Evolutionary conservation across 1,139 yeast species (phyloP).

Genomic region (Debaryomyces subglobosus): DNA sequence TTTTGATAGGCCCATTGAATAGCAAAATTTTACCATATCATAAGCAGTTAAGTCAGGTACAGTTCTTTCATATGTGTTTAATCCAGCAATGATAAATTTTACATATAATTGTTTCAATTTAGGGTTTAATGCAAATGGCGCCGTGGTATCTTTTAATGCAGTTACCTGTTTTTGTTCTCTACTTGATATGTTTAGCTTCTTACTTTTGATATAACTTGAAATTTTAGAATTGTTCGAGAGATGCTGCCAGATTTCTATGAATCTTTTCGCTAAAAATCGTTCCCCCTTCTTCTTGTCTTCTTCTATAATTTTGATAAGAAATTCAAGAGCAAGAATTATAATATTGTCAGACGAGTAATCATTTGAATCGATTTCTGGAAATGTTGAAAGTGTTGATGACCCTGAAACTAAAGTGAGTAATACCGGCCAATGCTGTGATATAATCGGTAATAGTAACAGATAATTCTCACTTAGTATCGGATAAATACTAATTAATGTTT

Average conservation of each 20-base stretch:
- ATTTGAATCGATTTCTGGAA: constrained; percentile 5
- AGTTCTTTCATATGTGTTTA: constrained; percentile 32
- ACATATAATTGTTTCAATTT: constrained; percentile 20
- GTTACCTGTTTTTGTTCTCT: not conserved
- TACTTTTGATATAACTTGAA: not conserved
- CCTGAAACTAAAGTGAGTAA: constrained; percentile 24
- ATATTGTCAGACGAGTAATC: constrained; percentile 15
- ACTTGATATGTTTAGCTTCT: not conserved
- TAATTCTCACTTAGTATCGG: constrained; percentile 69
- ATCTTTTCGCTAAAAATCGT: constrained; percentile 36
- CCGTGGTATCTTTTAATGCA: not conserved
- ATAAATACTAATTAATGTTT: constrained; percentile 49
- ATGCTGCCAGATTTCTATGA: constrained; percentile 38
- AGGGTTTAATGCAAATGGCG: constrained; percentile 16
- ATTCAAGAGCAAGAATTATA: constrained; percentile 22
- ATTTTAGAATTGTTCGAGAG: constrained; percentile 8
- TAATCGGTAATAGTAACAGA: constrained; percentile 61
- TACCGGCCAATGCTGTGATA: constrained; percentile 71
- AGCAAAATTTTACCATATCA: constrained; percentile 32
- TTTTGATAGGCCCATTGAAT: constrained; percentile 27
- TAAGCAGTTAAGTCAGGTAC: constrained; percentile 37
- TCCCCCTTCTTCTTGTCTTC: constrained; percentile 32
- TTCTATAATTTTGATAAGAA: constrained; percentile 31
- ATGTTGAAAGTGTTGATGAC: constrained; percentile 19
- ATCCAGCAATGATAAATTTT: constrained; percentile 32